phyloP scores from a whole-genome alignment of 495 filamentous ascomycete species.

The Neurospora discreta region DNA sequence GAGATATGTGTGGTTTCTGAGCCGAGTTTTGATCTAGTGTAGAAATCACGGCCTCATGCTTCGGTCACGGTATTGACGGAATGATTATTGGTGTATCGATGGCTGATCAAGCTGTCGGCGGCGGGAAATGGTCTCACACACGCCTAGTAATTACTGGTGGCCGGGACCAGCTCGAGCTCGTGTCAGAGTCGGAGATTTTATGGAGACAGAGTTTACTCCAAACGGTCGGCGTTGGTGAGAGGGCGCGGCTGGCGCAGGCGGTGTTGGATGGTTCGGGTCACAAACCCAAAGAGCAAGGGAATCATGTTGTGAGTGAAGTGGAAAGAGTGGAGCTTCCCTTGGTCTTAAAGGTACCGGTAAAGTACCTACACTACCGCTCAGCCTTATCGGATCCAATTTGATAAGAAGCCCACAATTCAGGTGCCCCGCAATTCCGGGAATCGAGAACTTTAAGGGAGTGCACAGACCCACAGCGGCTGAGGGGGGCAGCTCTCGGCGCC shows the following conservation, averaged over 20 bases:
- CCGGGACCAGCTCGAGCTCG: background rate
- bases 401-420: background rate
- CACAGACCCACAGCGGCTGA: background rate
- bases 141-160: background rate
- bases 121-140: background rate
- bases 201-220: background rate
- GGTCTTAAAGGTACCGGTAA: background rate
- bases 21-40: background rate
- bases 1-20: background rate
- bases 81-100: background rate
- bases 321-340: background rate
- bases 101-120: background rate
- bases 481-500: background rate
- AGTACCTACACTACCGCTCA: no score
- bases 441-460: background rate
- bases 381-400: background rate
- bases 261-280: background rate
- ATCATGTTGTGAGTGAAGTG: background rate
- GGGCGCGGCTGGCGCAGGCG: background rate
- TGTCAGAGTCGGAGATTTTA: background rate
- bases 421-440: background rate
- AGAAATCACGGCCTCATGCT: background rate
- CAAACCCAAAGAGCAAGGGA: background rate
- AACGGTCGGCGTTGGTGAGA: background rate
- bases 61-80: background rate